Base-by-base conservation (phyloP, 176 grass and related monocot species). In the Coix lacrymajobi region DNA sequence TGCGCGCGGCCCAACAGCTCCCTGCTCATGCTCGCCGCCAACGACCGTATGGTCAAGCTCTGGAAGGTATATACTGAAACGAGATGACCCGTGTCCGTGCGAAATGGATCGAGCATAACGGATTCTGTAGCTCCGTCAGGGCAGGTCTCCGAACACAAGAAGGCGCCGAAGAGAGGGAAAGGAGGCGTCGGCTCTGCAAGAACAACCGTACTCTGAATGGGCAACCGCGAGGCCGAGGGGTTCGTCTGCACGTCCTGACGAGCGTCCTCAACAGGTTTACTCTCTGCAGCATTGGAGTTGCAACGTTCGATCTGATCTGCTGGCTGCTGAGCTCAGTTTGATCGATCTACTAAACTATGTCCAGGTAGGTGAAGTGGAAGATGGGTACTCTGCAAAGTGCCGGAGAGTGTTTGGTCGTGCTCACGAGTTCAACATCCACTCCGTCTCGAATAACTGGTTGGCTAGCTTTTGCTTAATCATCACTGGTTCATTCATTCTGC, bases 361-460 rank as follows among this genome's bases (percentile, higher is more conserved):
- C 34, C 58, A 83, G 75, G 30, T 13, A 37, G 39, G 65, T 1
- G 83, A 51, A 6, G 66, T 49, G 17, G 83, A 74, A 8, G 86
- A 88, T n/a, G 73, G 49, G 12, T 61, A 80, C 71, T 19, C 73
- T 44, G 68, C 90, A 0, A 92, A 73, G 68, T 88, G 90, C n/a
- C 48, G 79, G 44, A 88, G 79, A 72, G 70, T 83, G 37, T 92
- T 85, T 24, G 61, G 62, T 0, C 86, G 76, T 20, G 86, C 74
- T 70, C 90, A 92, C 45, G 62, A 58, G 51, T 88, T 65, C 62
- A 92, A 88, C 68, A 88, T 92, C 46, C 82, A 88, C 75, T 92
- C 90, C 54, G 36, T 92, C 26, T 88, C 82, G 7, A 88, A 63
- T 29, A 92, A 92, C 67, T 85, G 90, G 90, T 92, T 75, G 37